Percentiles rank a stretch among this genome's conserved stretches.
Conservation (phyloP, 1,139 yeast species). For the Saccharomyces hybrid region DNA sequence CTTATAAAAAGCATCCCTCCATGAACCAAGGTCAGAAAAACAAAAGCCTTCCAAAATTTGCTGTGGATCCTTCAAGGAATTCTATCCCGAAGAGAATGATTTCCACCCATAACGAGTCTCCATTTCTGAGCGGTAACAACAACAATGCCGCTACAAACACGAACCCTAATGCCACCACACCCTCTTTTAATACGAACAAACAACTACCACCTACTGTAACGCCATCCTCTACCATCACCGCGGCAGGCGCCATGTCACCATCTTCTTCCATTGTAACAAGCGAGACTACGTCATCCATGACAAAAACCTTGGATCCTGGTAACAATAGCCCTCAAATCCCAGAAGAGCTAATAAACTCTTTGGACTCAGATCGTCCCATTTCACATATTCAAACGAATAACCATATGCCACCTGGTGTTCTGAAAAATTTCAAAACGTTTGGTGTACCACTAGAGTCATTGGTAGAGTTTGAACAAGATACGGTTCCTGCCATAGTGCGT, state of each 20-base stretch:
- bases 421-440: conserved; percentile 51
- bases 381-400: conserved; percentile 30
- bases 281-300: conserved; percentile 1
- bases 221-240: neutral
- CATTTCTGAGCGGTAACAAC: conserved; percentile 13
- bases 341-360: neutral
- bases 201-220: neutral
- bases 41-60: conserved; percentile 17
- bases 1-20: conserved; percentile 70
- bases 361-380: conserved; percentile 28
- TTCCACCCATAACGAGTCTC: conserved; percentile 30
- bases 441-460: conserved; percentile 74
- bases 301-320: conserved; percentile 24
- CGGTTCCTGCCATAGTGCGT: conserved; percentile 85
- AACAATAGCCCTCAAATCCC: conserved; percentile 4
- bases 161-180: neutral
- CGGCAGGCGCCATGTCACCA: neutral
- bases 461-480: conserved; percentile 76
- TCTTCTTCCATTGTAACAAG: conserved; percentile 2
- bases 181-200: neutral
- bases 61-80: conserved; percentile 28
- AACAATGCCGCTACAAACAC: neutral
- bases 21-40: conserved; percentile 33
- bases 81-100: conserved; percentile 28
- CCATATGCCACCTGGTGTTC: conserved; percentile 35